phyloP scores from a whole-genome alignment of 2,329 filamentous ascomycete species.

The Calonectria crousiana region DNA sequence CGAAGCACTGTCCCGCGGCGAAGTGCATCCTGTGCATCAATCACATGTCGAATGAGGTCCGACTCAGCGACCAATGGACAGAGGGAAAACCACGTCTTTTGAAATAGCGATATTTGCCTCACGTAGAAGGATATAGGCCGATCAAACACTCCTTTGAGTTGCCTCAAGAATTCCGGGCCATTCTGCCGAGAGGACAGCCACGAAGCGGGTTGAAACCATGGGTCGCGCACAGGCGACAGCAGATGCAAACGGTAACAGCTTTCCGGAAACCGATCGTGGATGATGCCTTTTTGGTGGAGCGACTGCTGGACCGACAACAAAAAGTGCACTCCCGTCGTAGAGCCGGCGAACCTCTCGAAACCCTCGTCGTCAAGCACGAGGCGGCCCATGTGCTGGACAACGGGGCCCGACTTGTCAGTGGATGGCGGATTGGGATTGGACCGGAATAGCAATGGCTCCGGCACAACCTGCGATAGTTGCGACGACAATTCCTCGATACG shows the following conservation, averaged over 20 bases:
- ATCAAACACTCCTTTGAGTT: not conserved
- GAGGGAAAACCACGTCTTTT: not conserved
- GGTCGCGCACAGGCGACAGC: not conserved
- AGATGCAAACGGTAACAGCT: slow-evolving; percentile 1
- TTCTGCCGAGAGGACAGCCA: not conserved
- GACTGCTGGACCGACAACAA: not conserved
- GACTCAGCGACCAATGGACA: not conserved
- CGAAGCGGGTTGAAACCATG: not conserved
- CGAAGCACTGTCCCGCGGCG: not conserved
- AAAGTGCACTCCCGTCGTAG: not conserved
- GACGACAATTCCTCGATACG: not conserved
- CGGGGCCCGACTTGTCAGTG: not conserved
- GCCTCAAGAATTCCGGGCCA: not conserved
- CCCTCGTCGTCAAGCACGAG: not conserved
- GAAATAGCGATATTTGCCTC: not conserved
- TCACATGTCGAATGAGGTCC: not conserved
- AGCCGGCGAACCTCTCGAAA: not conserved
- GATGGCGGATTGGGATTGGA: not conserved
- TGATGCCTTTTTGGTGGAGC: not conserved
- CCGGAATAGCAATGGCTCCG: not conserved
- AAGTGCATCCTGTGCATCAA: not conserved
- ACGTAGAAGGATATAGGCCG: not conserved
- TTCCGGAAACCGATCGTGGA: not conserved
- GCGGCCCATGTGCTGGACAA: not conserved
- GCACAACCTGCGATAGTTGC: not conserved